Evolutionary conservation across 1,284 basidiomycete genomes (phyloP), one percentile per base, ranked within the genome.

Genomic region (Cryptococcus wingfieldii): DNA sequence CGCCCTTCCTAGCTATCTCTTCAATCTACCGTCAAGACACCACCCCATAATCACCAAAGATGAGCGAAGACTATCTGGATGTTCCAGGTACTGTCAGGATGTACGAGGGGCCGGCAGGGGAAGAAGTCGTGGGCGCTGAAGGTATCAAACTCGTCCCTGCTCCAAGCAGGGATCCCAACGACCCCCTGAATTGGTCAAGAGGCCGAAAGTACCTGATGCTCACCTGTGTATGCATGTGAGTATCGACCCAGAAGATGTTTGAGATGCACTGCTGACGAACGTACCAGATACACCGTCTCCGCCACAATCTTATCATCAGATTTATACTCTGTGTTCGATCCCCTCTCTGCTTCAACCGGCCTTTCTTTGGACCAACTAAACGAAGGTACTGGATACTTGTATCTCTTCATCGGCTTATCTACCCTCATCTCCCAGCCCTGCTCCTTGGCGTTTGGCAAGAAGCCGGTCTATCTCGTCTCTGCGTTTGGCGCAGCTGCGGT

Each of bases 141-240:
- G 58, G 57, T 34, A 59, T 63, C 23, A 59, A 55, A 5, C 56
- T 65, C 19, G 60, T 65, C 16, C 66, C 66, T 7, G 54, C 55
- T 6, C 66, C 66, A 0, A 55, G 50, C 18, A 43, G 50, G 18
- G 59, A 62, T 51, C 59, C 59, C 5, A 48, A 55, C 3, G 66
- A 67, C 53, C 64, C 66, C 12, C 59, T 67, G 43, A 67, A 67
- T 47, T 67, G 66, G 66, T 53, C 58, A 5, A 45, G 47, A 39
- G 41, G 31, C 3, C 48, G 63, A 19, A 67, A 67, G 42, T 53
- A 59, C 19, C 54, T 67, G 41, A 55, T 61, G 39, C 51, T 63
- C 14, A 42, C 31, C 3, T 67, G 65, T 50, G 41, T 67, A 18
- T 50, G 58, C 6, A 41, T 63, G 54, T 55, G 28, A 54, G 51